Evolutionary conservation across 331 rosid species (phyloP).

Genomic region (Malus hybrid): DNA sequence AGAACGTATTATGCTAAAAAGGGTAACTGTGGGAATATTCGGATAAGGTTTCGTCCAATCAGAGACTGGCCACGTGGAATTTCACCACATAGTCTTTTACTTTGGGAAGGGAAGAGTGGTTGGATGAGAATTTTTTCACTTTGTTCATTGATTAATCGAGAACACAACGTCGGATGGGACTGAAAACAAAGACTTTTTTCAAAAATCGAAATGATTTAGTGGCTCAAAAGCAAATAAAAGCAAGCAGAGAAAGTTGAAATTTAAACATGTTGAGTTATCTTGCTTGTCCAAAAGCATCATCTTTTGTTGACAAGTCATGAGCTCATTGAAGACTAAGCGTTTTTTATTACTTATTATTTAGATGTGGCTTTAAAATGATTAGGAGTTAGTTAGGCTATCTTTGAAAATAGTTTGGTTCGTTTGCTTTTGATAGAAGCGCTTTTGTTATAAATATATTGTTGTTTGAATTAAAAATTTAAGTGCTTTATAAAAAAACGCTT

Average conservation of each 20-base stretch:
- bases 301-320: background rate
- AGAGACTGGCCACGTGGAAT: too few relatives aligned
- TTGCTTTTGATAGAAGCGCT: too few relatives aligned
- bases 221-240: background rate
- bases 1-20: background rate
- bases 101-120: background rate
- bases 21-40: too few relatives aligned
- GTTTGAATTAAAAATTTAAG: too few relatives aligned
- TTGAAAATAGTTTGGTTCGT: too few relatives aligned
- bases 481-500: too few relatives aligned
- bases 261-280: background rate
- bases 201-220: background rate
- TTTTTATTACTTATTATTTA: accelerated
- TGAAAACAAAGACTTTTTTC: background rate
- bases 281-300: background rate
- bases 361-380: too few relatives aligned
- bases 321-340: background rate
- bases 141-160: background rate
- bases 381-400: too few relatives aligned
- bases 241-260: background rate
- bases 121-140: background rate
- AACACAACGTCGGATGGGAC: background rate
- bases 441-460: too few relatives aligned
- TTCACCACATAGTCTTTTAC: too few relatives aligned
- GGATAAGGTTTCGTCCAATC: too few relatives aligned